Conservation (phyloP, 2,329 filamentous ascomycete genomes). For the Fonsecaea pedrosoi region DNA sequence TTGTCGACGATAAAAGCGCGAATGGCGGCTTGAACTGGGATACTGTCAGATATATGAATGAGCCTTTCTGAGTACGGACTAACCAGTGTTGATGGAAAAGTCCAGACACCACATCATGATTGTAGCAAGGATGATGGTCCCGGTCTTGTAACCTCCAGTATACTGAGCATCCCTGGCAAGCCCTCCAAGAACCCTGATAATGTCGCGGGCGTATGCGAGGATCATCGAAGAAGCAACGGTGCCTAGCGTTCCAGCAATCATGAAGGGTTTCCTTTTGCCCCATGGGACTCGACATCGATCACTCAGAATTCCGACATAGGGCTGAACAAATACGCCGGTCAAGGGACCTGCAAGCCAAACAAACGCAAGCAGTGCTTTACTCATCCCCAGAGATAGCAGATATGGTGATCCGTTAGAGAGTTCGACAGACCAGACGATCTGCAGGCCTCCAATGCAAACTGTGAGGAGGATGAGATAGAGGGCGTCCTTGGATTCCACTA, state of each 20-base stretch:
- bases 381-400: slow-evolving; percentile 78
- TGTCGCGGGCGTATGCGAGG: slow-evolving; percentile 76
- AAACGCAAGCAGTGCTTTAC: slow-evolving; percentile 80
- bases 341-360: slow-evolving; percentile 86
- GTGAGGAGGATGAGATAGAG: slow-evolving; percentile 89
- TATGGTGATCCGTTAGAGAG: slow-evolving; percentile 90
- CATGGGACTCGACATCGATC: slow-evolving; percentile 76
- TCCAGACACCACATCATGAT: slow-evolving; percentile 88
- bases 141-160: slow-evolving; percentile 67
- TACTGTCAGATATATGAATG: slow-evolving; percentile 28
- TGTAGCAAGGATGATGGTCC: slow-evolving; percentile 79
- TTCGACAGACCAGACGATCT: slow-evolving; percentile 96
- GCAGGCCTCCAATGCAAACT: slow-evolving; percentile 82
- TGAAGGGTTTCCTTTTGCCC: slow-evolving; percentile 83
- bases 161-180: slow-evolving; percentile 74
- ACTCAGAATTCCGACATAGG: slow-evolving; percentile 80
- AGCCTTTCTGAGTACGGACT: slow-evolving; percentile 39
- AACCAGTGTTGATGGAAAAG: slow-evolving; percentile 91
- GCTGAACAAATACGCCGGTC: slow-evolving; percentile 79
- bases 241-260: slow-evolving; percentile 71
- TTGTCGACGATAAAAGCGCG: slow-evolving; percentile 93
- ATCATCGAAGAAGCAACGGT: slow-evolving; percentile 72
- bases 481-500: slow-evolving; percentile 68
- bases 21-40: slow-evolving; percentile 81
- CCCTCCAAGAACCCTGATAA: slow-evolving; percentile 70